Percentiles rank a stretch among this genome's conserved stretches.
Conservation (phyloP, 164 flowering plant genomes). For the Stephania cephalantha region DNA sequence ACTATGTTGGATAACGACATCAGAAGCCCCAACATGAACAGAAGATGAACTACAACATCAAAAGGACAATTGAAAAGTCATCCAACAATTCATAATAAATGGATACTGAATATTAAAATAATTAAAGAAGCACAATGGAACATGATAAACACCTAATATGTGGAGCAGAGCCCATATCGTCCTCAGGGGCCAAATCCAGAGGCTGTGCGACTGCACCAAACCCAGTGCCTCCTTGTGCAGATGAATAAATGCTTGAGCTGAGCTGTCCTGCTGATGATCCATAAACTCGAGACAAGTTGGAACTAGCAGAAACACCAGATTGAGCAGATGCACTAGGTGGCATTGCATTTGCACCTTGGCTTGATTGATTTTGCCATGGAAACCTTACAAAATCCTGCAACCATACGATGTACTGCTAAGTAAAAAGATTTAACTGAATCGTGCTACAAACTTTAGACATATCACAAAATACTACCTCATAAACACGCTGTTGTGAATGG, state of each 20-base stretch:
- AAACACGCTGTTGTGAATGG: conserved; percentile 82
- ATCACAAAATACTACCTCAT: conserved; percentile 53
- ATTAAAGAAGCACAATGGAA: not conserved
- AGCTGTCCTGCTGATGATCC: conserved; percentile 51
- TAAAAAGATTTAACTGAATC: not conserved
- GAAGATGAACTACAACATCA: conserved; percentile 43
- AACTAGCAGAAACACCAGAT: conserved; percentile 35
- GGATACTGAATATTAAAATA: not conserved
- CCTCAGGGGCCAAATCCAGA: conserved; percentile 58
- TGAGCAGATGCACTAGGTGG: conserved; percentile 45
- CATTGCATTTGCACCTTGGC: conserved; percentile 47
- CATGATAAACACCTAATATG: conserved; percentile 39
- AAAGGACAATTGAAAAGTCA: not conserved
- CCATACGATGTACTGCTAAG: not conserved
- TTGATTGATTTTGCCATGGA: conserved; percentile 90
- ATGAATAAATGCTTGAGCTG: conserved; percentile 35
- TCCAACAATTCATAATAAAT: not conserved
- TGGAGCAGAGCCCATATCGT: conserved; percentile 45
- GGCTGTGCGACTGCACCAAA: conserved; percentile 41
- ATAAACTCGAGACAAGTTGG: conserved; percentile 39
- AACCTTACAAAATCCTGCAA: conserved; percentile 82
- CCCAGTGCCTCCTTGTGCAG: conserved; percentile 46
- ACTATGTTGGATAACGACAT: conserved; percentile 36
- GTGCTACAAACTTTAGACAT: not conserved
- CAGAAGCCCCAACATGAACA: conserved; percentile 37